Percentiles rank a stretch among this genome's conserved stretches.
Evolutionary conservation across 768 basidiomycete genomes (phyloP).

Genomic region (Hygrocybe punicea): DNA sequence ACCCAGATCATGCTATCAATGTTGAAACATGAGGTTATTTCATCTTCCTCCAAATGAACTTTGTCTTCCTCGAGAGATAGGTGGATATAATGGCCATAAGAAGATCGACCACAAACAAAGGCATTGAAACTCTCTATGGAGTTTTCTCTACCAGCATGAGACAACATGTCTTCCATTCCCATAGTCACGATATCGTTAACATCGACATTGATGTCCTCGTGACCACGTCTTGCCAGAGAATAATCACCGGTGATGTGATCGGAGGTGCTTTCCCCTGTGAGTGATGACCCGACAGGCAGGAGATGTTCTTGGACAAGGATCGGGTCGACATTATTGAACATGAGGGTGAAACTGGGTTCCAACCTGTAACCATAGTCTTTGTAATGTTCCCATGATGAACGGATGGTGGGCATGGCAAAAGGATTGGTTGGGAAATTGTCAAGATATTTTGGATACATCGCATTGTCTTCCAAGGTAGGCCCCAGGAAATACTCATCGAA

Average conservation of each 20-base stretch:
- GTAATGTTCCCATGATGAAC: not conserved
- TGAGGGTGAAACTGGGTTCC: not conserved
- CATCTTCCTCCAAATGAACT: not conserved
- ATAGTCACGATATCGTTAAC: not conserved
- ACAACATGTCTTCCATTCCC: not conserved
- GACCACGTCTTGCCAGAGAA: not conserved
- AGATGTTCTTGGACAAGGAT: not conserved
- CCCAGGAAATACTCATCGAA: not conserved
- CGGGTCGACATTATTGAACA: not conserved
- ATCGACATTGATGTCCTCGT: not conserved
- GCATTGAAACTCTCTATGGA: not conserved
- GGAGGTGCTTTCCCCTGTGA: not conserved
- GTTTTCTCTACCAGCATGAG: no score
- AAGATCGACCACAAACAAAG: not conserved
- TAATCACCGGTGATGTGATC: not conserved
- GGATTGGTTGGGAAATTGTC: not conserved
- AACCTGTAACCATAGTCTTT: not conserved
- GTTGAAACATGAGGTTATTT: not conserved
- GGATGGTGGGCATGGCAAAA: not conserved
- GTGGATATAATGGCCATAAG: not conserved
- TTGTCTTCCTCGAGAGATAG: not conserved
- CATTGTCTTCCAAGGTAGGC: not conserved
- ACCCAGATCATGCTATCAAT: constrained; percentile 2
- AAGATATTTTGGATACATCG: not conserved
- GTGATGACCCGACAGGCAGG: not conserved